Evolutionary conservation across 2,329 filamentous ascomycete genomes (phyloP).

Genomic region (Phialocephala subalpina): DNA sequence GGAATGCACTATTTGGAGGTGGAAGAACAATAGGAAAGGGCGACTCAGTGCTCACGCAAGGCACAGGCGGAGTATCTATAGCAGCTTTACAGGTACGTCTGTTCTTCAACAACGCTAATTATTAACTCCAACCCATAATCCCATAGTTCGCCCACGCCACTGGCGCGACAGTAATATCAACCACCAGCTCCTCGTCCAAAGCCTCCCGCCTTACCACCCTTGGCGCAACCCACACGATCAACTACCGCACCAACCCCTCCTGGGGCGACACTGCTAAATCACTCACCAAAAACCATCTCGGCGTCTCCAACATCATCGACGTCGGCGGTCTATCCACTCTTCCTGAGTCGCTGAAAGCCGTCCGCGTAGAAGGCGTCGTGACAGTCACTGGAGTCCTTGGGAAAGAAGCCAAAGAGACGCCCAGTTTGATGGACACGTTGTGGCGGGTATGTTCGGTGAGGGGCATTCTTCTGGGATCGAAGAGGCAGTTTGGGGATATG

Average conservation of each 20-base stretch:
- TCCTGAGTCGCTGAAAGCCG: constrained; percentile 59
- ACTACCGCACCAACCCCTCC: constrained; percentile 2
- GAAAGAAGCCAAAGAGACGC: constrained; percentile 10
- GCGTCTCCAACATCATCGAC: constrained; percentile 65
- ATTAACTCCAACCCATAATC: no score
- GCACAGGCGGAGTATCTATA: constrained; percentile 53
- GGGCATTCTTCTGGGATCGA: constrained; percentile 54
- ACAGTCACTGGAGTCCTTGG: constrained; percentile 44
- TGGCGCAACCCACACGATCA: constrained; percentile 7
- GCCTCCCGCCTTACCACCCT: not conserved
- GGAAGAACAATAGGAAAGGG: constrained; percentile 46
- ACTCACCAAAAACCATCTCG: not conserved
- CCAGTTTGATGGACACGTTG: constrained; percentile 11
- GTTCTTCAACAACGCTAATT: no score
- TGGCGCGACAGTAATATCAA: constrained; percentile 13
- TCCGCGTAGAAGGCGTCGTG: constrained; percentile 49
- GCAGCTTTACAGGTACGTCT: no score
- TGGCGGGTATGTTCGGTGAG: constrained; percentile 45
- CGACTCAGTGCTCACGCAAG: constrained; percentile 48
- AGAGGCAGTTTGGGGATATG: constrained; percentile 56
- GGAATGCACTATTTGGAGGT: constrained; percentile 59
- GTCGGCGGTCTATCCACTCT: constrained; percentile 64
- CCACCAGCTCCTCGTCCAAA: not conserved
- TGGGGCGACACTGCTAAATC: constrained; percentile 12
- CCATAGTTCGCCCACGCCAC: constrained; percentile 13